Evolutionary conservation across 2,329 filamentous ascomycete genomes (phyloP).

Genomic region (Immersiporthe knoxdaviesiana): DNA sequence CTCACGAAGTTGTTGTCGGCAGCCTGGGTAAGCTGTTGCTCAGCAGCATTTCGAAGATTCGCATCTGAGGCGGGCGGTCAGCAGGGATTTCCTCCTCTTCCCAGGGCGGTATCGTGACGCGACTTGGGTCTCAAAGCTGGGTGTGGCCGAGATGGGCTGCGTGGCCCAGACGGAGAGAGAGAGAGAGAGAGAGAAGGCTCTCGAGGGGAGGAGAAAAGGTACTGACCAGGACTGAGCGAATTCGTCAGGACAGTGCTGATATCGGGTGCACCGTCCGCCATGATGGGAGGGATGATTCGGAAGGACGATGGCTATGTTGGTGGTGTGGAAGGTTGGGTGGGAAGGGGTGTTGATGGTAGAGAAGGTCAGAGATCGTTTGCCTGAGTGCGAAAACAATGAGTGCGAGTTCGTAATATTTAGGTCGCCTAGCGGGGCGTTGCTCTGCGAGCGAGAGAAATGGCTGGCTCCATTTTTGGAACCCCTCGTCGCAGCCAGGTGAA

Average conservation of each 20-base stretch:
- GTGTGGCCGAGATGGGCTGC: constrained; percentile 13
- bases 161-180: no score
- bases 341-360: constrained; percentile 20
- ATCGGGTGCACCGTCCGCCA: constrained; percentile 75
- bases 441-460: constrained; percentile 22
- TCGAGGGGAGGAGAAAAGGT: constrained; percentile 31
- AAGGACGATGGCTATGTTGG: constrained; percentile 19
- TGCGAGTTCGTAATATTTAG: constrained; percentile 29
- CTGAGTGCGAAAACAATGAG: constrained; percentile 30
- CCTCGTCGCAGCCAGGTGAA: constrained; percentile 19
- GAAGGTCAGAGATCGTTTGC: constrained; percentile 21
- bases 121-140: constrained; percentile 28
- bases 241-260: constrained; percentile 97
- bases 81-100: constrained; percentile 23
- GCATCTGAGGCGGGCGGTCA: constrained; percentile 69
- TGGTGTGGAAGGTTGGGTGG: constrained; percentile 37
- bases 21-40: constrained; percentile 91
- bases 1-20: constrained; percentile 93
- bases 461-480: constrained; percentile 26
- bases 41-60: constrained; percentile 83
- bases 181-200: not conserved
- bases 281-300: constrained; percentile 45
- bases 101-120: constrained; percentile 24
- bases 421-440: constrained; percentile 27
- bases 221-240: constrained; percentile 91